Base-by-base conservation (phyloP, 441 rosid genomes). In the Hura crepitans region DNA sequence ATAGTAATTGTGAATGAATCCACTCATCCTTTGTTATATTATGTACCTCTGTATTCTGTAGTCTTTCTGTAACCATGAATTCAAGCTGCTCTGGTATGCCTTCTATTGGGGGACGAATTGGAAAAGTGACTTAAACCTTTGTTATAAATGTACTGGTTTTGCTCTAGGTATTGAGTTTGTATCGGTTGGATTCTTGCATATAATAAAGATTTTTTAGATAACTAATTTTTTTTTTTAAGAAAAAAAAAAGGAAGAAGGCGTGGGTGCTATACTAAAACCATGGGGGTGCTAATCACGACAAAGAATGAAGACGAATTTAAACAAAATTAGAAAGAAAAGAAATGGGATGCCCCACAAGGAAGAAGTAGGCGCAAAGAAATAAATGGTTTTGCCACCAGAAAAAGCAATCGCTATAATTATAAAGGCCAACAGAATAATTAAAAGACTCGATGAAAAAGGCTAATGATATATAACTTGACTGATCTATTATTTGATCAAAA, bases 1-100 rank as follows among this genome's bases (percentile, higher is more conserved):
- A 62, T 28, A 42, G 28, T 13, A 69, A 66, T 62, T 60, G 72
- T 63, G 54, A 74, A 62, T 76, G 54, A 35, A 78, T 68, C 66
- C 65, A 30, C 42, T 51, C 47, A 8, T 18, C 27, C 23, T 22
- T 31, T 57, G 31, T 66, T 27, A 6, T n/a, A n/a, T n/a, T n/a
- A n/a, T n/a, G n/a, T n/a, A n/a, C n/a, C n/a, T n/a, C n/a, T n/a
- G n/a, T n/a, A n/a, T 28, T 10, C 6, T 18, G 0, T 28, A 20
- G 15, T 14, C 22, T 5, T 20, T 18, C 15, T 18, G 28, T 6
- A 15, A 2, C 1, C 53, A 13, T 33, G 9, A 2, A 55, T 12
- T 27, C 2, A 18, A n/a, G 64, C 30, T 15, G 11, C 46, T 31
- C 46, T 69, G 31, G 49, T 11, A 51, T 62, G 47, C 18, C 68